A percentile compares a stretch with the other conserved stretches of the same genome.
phyloP scores from a whole-genome alignment of 1,284 basidiomycete species.

The Cutaneotrichosporon mucoides region DNA sequence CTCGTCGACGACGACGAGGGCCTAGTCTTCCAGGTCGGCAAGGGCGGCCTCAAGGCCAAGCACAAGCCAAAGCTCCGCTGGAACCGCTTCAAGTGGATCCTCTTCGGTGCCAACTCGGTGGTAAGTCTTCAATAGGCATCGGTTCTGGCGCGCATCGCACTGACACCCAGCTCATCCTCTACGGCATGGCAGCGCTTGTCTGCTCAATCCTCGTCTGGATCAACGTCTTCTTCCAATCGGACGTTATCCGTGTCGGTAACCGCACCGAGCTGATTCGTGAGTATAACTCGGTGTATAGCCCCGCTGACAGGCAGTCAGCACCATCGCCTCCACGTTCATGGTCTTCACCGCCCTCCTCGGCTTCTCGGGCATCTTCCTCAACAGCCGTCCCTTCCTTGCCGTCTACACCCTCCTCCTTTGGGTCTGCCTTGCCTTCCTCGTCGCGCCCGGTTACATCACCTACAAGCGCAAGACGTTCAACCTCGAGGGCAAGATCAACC shows the following conservation, averaged over 20 bases:
- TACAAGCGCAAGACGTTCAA: slow-evolving; percentile 65
- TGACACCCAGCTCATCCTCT: slow-evolving; percentile 52
- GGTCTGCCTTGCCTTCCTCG: slow-evolving; percentile 60
- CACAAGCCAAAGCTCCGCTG: slow-evolving; percentile 56
- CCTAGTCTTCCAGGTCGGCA: slow-evolving; percentile 48
- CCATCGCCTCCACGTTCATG: slow-evolving; percentile 56
- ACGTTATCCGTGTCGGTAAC: slow-evolving; percentile 62
- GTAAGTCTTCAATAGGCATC: slow-evolving; percentile 46
- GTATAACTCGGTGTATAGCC: slow-evolving; percentile 19
- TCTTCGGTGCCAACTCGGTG: slow-evolving; percentile 57
- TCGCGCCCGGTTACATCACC: slow-evolving; percentile 64
- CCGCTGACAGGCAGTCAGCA: slow-evolving; percentile 53
- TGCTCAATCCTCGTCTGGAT: slow-evolving; percentile 63
- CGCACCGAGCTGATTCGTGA: slow-evolving; percentile 56
- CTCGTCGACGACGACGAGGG: slow-evolving; percentile 59
- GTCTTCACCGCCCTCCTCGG: slow-evolving; percentile 65
- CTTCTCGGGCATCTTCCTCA: slow-evolving; percentile 63
- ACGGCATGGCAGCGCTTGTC: slow-evolving; percentile 57
- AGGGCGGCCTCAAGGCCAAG: slow-evolving; percentile 47
- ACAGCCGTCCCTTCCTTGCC: slow-evolving; percentile 68
- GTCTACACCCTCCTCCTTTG: slow-evolving; percentile 67
- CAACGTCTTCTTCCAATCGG: slow-evolving; percentile 59
- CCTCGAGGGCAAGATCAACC: slow-evolving; percentile 67
- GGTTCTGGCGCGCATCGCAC: too few relatives aligned
- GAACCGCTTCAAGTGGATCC: slow-evolving; percentile 67